Base-by-base conservation (phyloP, 768 basidiomycete genomes). In the Collybia sordida region DNA sequence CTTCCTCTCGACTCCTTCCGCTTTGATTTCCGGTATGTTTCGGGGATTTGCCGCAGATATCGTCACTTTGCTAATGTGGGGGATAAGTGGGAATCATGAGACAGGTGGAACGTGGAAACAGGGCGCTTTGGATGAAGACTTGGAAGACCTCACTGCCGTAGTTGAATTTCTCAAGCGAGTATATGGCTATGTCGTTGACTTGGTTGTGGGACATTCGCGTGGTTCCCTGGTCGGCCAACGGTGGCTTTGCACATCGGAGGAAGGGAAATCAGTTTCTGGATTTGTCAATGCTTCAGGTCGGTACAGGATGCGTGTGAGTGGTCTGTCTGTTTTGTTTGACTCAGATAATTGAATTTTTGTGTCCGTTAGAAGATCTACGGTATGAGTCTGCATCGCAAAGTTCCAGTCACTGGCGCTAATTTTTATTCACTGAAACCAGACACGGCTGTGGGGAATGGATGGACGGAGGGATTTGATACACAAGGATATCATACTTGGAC, bases 1-100 rank as follows among this genome's bases (percentile, higher is more conserved):
- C 65, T 91, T 12, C 85, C 88, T 0, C 59, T 88, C 19, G 90
- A 93, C 64, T 91, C 89, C 2, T 91, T 93, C 63, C 79, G 90
- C 25, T 91, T 93, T 59, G 90, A 93, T 64, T 93, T 93, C 68
- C 81, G 89, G 88, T 90, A 59, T 49, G 80, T 61, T 38, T n/a
- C 36, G 45, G 11, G 48, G 45, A 35, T 38, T 35, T 24, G 19
- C 8, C 45, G 41, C 41, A 34, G 15, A 27, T 21, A 6, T 44
- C 45, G 24, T 28, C 49, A 43, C n/a, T 36, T 39, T 50, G 42
- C 52, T 50, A 50, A 46, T 14, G 31, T 31, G 37, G 19, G 42
- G 34, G 21, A 38, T 24, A 53, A 91, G 90, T 43, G 90, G 89
- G 17, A 86, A 83, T 66, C 83, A 89, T 63, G 90, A 93, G 69